Conservation (phyloP, 2,329 filamentous ascomycete species). For the Botrytis tulipae region DNA sequence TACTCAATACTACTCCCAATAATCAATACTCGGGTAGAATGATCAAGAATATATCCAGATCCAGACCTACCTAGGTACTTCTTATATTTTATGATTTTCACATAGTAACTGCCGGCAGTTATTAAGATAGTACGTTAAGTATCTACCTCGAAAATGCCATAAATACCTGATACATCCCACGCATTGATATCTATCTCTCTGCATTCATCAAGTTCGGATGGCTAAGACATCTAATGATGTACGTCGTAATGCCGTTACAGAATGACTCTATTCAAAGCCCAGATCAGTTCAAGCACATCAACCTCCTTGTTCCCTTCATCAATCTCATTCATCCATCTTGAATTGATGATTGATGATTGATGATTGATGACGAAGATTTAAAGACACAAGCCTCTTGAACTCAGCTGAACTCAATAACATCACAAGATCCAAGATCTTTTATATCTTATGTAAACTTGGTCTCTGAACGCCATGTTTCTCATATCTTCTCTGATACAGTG, state of each 20-base stretch:
- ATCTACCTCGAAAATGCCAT: background rate
- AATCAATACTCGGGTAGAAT: background rate
- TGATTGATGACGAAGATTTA: background rate
- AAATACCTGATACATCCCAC: background rate
- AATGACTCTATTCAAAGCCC: background rate
- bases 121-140: background rate
- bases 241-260: conserved; percentile 1
- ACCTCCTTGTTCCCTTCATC: background rate
- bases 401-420: background rate
- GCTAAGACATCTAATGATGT: background rate
- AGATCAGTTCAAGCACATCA: background rate
- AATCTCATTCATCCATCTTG: background rate
- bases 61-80: background rate
- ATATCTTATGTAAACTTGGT: background rate
- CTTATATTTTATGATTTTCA: background rate
- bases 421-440: background rate
- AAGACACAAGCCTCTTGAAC: background rate
- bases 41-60: background rate
- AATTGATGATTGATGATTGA: background rate
- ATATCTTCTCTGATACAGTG: conserved; percentile 3
- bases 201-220: conserved; percentile 1
- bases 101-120: background rate
- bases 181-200: background rate
- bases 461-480: conserved; percentile 10
- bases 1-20: background rate